Evolutionary conservation across 768 basidiomycete species (phyloP), one percentile per base, ranked within the genome.

Genomic region (Hydnum rufescens): DNA sequence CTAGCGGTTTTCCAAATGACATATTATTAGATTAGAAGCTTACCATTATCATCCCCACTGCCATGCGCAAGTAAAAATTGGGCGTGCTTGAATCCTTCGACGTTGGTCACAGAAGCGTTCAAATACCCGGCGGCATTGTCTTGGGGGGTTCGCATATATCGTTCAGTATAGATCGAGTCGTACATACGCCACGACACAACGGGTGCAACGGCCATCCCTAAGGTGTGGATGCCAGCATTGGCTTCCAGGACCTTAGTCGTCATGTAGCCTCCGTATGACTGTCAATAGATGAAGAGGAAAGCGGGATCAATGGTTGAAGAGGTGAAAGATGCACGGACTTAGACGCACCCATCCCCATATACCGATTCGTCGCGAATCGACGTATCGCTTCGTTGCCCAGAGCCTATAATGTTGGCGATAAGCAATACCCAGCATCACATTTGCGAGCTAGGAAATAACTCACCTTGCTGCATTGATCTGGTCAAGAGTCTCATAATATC

Each of bases 221-320:
- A 69, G 3, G 82, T 80, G 66, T 97, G 89, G 13, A 96, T 75
- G 3, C 82, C 82, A 16, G 85, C 89, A 62, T 86, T 73, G 3
- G 86, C 82, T 67, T 99, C 95, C 8, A 85, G 75, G 3, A 93
- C 78, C 63, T 97, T 97, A 54, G 82, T 76, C 52, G 83, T 82
- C 82, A 97, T 86, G 66, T 88, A 99, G 0, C 95, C 93, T 5
- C 93, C 93, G 60, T 90, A 96, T 5, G 85, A 89, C 92, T 92
- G 58, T 29, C n/a, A n/a, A 42, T n/a, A 47, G 42, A 53, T 30
- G 54, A 49, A 29, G 42, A 47, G 39, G 28, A 49, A 53, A 22
- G 48, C 23, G 55, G 46, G 0, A 34, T 47, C 3, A 34, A 48
- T 31, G 42, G 5, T 8, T 23, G 32, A 50, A 1, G 31, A 31